phyloP scores from a whole-genome alignment of 1,284 basidiomycete species.

The Cutaneotrichosporon sp. region DNA sequence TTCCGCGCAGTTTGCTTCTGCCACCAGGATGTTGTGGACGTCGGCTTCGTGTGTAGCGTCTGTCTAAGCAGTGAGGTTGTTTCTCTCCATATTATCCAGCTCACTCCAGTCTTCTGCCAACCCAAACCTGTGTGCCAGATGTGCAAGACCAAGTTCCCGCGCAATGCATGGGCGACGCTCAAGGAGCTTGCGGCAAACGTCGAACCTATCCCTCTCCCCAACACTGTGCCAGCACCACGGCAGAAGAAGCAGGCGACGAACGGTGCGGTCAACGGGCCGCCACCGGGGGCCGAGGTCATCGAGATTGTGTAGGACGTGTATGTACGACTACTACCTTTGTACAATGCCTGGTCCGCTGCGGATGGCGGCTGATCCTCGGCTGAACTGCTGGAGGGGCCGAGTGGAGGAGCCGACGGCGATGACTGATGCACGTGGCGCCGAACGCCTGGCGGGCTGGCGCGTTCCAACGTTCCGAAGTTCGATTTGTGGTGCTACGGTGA shows the following conservation, averaged over 20 bases:
- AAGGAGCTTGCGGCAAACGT: conserved; percentile 49
- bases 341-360: no score
- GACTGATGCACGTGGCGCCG: no score
- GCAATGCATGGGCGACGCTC: conserved; percentile 76
- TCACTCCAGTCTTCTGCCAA: conserved; percentile 73
- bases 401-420: no score
- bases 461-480: no score
- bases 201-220: conserved; percentile 35
- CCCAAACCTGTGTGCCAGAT: conserved; percentile 90
- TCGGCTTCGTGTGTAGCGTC: conserved; percentile 96
- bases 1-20: conserved; percentile 98
- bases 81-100: no score
- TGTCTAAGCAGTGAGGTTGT: conserved; percentile 79
- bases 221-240: conserved; percentile 20
- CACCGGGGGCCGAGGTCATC: neutral
- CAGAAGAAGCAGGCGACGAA: conserved; percentile 7
- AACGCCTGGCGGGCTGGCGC: no score
- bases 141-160: conserved; percentile 92
- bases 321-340: no score
- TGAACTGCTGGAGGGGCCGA: no score
- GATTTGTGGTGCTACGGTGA: no score
- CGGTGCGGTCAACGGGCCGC: neutral
- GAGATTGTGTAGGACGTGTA: neutral
- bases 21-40: conserved; percentile 91
- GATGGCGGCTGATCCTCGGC: no score